Conservation (phyloP, 768 basidiomycete genomes). For the Clitopilus hobsonii region DNA sequence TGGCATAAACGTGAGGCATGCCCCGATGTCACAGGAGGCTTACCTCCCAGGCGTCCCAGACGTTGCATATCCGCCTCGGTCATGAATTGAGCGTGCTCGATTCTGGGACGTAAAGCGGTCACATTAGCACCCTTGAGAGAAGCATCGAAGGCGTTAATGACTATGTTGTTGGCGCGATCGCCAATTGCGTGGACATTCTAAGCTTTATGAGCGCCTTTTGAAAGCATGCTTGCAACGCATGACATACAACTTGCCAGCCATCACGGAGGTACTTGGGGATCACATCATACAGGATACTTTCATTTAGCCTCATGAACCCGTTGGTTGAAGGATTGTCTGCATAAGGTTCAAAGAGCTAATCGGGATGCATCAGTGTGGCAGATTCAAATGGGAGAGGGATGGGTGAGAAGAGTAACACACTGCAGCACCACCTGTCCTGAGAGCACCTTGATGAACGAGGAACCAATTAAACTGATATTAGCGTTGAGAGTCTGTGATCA, state of each 20-base stretch:
- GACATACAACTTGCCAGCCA: slow-evolving; percentile 87
- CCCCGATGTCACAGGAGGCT: slow-evolving; percentile 11
- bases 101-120: slow-evolving; percentile 64
- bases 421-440: slow-evolving; percentile 88
- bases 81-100: slow-evolving; percentile 92
- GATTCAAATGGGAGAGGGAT: neutral
- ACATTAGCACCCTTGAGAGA: slow-evolving; percentile 58
- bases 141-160: slow-evolving; percentile 78
- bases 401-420: no score
- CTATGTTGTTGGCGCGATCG: slow-evolving; percentile 81
- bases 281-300: slow-evolving; percentile 54
- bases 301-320: slow-evolving; percentile 73
- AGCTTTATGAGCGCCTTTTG: neutral
- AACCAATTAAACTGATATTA: no score
- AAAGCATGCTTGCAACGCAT: neutral
- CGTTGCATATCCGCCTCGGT: slow-evolving; percentile 70
- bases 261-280: slow-evolving; percentile 70
- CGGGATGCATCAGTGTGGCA: slow-evolving; percentile 3
- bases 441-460: slow-evolving; percentile 52
- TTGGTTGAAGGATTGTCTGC: slow-evolving; percentile 68
- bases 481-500: no score
- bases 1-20: neutral
- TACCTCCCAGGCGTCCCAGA: slow-evolving; percentile 77
- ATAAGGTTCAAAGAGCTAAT: slow-evolving; percentile 76
- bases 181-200: slow-evolving; percentile 88